Percentiles rank a stretch among this genome's conserved stretches.
Evolutionary conservation across 306 rosid genomes (phyloP).

Genomic region (Gleditsia sinensis): DNA sequence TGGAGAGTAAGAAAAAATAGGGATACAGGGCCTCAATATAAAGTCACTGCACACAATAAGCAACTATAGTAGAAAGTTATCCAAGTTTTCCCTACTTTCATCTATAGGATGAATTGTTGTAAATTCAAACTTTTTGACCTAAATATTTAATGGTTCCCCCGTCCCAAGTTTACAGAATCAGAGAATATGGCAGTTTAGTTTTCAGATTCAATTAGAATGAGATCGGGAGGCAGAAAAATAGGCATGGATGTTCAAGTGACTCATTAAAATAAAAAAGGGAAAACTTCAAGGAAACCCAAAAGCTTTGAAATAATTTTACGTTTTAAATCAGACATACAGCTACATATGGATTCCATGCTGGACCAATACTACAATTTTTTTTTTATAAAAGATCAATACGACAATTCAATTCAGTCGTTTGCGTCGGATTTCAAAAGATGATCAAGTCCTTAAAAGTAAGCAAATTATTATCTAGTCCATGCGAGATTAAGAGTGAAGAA

Average conservation of each 20-base stretch:
- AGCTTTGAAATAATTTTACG: too few relatives aligned
- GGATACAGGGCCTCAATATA: not conserved
- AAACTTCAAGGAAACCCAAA: not conserved
- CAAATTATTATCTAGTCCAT: not conserved
- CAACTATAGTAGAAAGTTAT: not conserved
- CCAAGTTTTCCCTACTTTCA: not conserved
- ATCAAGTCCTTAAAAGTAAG: not conserved
- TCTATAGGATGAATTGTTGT: not conserved
- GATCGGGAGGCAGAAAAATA: not conserved
- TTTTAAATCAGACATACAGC: not conserved
- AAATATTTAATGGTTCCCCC: not conserved
- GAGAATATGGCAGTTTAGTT: too few relatives aligned
- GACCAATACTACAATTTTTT: not conserved
- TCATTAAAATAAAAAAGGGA: not conserved
- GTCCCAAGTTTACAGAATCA: too few relatives aligned
- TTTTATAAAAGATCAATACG: not conserved
- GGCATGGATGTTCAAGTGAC: not conserved
- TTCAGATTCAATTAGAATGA: not conserved
- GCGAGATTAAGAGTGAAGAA: not conserved
- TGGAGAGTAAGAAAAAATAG: not conserved
- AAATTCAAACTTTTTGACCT: conserved; percentile 7
- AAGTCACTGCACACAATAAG: not conserved
- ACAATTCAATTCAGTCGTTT: not conserved
- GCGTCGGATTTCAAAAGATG: not conserved
- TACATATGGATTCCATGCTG: not conserved